Evolutionary conservation across 2,329 filamentous ascomycete genomes (phyloP), one percentile per base, ranked within the genome.

Genomic region (Exophiala phaeomuriformis): DNA sequence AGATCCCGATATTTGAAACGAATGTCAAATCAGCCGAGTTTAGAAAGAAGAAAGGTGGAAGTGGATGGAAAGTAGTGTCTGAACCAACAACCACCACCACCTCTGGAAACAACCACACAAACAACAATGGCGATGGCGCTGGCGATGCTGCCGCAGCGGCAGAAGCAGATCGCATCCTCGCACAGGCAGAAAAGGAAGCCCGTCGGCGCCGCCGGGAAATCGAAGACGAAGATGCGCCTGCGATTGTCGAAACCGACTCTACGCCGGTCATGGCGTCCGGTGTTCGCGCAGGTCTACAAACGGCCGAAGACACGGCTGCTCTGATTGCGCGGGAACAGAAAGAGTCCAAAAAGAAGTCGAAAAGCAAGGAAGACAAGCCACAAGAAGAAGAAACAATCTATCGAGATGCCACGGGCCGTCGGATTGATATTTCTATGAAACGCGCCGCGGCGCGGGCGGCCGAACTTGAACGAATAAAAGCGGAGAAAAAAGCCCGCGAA

Each of bases 361-460:
- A 19, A 19, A 19, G 19, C 19, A 19, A 19, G 19, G 19, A 19
- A 19, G 47, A 70, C 33, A 75, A 72, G 44, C 72, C 68, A 0
- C 67, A 71, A 53, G 79, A 80, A 32, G 79, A 85, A 64, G 89
- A 96, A 71, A 95, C 91, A 0, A 90, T 96, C 28, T 96, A 97
- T 68, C 86, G 93, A 63, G 93, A 98, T 71, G 93, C 94, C 7
- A 93, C 87, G 2, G 93, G 93, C 8, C 81, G 90, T n/a, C 84
- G 95, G 51, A 90, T 98, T 59, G 95, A 98, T 65, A 81, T 97
- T 28, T 84, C 85, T 12, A 88, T 95, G 86, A 89, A 88, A 69
- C 81, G 90, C 28, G 90, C 89, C 19, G 90, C 96, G 69, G 85
- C 88, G 47, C 80, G 88, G n/a, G 80, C 82, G 47, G 88, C 86